These are phyloP conservation scores for Barnettozyma botsteinii DNA, from an alignment of 805 yeast genomes.

Conservation along the genomic window DNA sequence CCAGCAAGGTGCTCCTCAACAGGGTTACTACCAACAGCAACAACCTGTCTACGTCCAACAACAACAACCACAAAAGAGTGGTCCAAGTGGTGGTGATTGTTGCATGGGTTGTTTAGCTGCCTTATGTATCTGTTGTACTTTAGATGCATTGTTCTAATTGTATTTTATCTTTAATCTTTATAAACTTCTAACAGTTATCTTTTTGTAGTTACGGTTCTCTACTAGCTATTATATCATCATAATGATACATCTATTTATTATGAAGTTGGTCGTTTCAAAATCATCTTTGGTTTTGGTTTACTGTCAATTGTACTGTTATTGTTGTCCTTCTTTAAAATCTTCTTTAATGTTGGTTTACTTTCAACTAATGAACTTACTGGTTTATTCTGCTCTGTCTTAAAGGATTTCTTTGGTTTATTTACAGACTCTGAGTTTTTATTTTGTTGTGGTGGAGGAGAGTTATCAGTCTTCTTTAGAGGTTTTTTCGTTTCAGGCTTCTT, in stretches of 20 bases:
- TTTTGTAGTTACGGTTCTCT: too few relatives aligned
- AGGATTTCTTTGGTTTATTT: too few relatives aligned
- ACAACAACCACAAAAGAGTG: slow-evolving; percentile 30
- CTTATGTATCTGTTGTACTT: slow-evolving; percentile 49
- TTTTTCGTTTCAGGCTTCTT: neutral
- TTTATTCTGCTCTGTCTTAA: too few relatives aligned
- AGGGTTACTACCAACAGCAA: slow-evolving; percentile 40
- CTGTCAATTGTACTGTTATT: neutral
- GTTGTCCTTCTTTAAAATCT: neutral
- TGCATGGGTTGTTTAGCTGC: slow-evolving; percentile 50
- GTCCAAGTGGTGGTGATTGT: slow-evolving; percentile 38
- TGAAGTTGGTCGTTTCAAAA: neutral
- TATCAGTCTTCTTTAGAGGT: neutral
- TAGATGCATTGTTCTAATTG: slow-evolving; percentile 42
- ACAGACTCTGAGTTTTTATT: neutral
- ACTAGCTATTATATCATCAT: too few relatives aligned
- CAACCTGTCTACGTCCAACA: slow-evolving; percentile 52
- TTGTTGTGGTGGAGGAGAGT: too few relatives aligned
- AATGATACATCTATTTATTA: too few relatives aligned
- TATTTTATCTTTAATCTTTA: too few relatives aligned
- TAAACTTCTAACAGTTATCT: neutral
- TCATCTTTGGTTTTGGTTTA: slow-evolving; percentile 8
- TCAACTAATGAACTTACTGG: too few relatives aligned
- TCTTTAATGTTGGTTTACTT: neutral
- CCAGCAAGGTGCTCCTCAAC: slow-evolving; percentile 33